A percentile compares a stretch with the other conserved stretches of the same genome.
Conservation (phyloP, 148 eudicot species). For the Limonium bicolor region DNA sequence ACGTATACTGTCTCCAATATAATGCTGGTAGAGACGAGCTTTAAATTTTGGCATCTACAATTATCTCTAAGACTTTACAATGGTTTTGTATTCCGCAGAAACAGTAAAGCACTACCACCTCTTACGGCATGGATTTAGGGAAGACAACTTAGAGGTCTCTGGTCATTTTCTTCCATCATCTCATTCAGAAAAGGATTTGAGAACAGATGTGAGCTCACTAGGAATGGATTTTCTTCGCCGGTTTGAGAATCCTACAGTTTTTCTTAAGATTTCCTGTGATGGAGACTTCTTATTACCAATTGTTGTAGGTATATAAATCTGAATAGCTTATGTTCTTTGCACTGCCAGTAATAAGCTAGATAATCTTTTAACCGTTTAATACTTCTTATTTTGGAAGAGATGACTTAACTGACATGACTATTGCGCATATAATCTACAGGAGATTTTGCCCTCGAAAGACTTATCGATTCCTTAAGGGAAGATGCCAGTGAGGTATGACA, state of each 20-base stretch:
- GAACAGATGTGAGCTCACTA: slow-evolving; percentile 18
- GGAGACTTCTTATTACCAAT: slow-evolving; percentile 67
- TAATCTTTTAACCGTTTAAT: too few relatives aligned
- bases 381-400: background rate
- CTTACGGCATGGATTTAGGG: slow-evolving; percentile 46
- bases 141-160: slow-evolving; percentile 26
- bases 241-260: slow-evolving; percentile 55
- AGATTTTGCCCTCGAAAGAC: slow-evolving; percentile 54
- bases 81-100: slow-evolving; percentile 27
- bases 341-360: background rate
- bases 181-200: slow-evolving; percentile 18
- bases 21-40: too few relatives aligned
- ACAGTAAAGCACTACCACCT: slow-evolving; percentile 44
- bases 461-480: slow-evolving; percentile 39
- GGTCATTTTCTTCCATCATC: slow-evolving; percentile 18
- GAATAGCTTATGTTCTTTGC: slow-evolving; percentile 3
- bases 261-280: slow-evolving; percentile 70
- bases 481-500: slow-evolving; percentile 37
- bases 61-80: too few relatives aligned
- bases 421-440: slow-evolving; percentile 25
- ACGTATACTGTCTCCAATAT: too few relatives aligned
- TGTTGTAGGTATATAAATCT: slow-evolving; percentile 42
- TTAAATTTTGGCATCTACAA: too few relatives aligned
- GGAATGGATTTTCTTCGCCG: slow-evolving; percentile 45
- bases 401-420: background rate